Conservation (phyloP, 1,284 basidiomycete genomes). For the Papiliotrema nemorosa region DNA sequence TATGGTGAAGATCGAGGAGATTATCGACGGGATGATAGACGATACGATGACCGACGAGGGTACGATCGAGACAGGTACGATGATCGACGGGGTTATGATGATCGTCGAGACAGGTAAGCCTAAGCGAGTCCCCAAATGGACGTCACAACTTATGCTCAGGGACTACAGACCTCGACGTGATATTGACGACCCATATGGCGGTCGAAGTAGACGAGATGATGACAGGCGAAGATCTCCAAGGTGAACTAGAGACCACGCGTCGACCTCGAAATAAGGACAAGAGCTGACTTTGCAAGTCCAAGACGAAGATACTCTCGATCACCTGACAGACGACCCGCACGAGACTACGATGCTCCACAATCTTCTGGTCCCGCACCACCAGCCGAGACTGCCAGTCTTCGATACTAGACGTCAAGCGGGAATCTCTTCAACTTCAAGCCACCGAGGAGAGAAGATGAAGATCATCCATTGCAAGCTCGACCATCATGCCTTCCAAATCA, state of each 20-base stretch:
- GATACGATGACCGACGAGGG: slow-evolving; percentile 15
- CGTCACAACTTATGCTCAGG: slow-evolving; percentile 1
- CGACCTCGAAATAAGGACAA: too few relatives aligned
- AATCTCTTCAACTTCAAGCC: too few relatives aligned
- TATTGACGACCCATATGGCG: slow-evolving; percentile 37
- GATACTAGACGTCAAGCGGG: too few relatives aligned
- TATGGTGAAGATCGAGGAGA: slow-evolving; percentile 34
- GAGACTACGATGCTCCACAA: too few relatives aligned
- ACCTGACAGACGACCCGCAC: too few relatives aligned
- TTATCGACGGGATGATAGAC: slow-evolving; percentile 20
- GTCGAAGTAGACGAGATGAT: slow-evolving; percentile 31
- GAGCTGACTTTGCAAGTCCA: too few relatives aligned
- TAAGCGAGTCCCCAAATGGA: not conserved
- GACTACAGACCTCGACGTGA: slow-evolving; percentile 17
- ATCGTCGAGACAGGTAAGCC: slow-evolving; percentile 15
- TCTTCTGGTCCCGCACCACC: too few relatives aligned
- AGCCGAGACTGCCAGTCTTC: too few relatives aligned
- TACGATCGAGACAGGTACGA: slow-evolving; percentile 12
- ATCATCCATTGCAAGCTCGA: too few relatives aligned
- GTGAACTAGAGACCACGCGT: slow-evolving; percentile 17
- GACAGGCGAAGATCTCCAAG: slow-evolving; percentile 27
- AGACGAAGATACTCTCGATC: too few relatives aligned
- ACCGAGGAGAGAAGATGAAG: too few relatives aligned
- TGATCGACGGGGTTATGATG: slow-evolving; percentile 25
- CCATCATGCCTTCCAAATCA: too few relatives aligned